A percentile compares a stretch with the other conserved stretches of the same genome.
Evolutionary conservation across 208 protist species (phyloP).

Genomic region (Angomonas deanei): DNA sequence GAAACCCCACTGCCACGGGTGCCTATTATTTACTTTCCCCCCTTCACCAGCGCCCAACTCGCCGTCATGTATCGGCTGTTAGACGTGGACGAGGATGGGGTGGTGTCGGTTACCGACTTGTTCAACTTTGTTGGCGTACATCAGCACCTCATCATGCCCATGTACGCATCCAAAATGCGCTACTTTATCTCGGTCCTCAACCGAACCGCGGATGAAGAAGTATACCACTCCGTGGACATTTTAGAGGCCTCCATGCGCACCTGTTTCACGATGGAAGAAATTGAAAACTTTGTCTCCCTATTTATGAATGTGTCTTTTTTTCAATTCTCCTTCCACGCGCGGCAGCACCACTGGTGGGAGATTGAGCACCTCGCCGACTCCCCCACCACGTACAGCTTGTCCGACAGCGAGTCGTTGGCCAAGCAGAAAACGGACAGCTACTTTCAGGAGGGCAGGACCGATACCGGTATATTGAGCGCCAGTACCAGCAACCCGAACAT

Average conservation of each 20-base stretch:
- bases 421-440: too few species aligned
- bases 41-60: neutral
- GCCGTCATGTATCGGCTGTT: neutral
- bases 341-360: neutral
- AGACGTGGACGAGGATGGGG: slow-evolving; percentile 14
- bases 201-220: neutral
- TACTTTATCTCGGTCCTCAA: neutral
- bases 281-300: slow-evolving; percentile 8
- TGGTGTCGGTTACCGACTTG: slow-evolving; percentile 11
- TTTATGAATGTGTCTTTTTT: neutral
- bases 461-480: too few species aligned
- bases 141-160: slow-evolving; percentile 7
- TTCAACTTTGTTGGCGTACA: slow-evolving; percentile 13
- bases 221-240: neutral
- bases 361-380: neutral
- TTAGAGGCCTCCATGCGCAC: neutral
- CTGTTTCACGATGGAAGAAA: neutral
- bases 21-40: neutral
- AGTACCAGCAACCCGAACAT: too few species aligned
- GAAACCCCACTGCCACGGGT: neutral
- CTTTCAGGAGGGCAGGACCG: too few species aligned
- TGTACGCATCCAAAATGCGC: neutral
- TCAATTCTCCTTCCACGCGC: neutral
- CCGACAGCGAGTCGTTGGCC: too few species aligned
- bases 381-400: neutral